A percentile compares a stretch with the other conserved stretches of the same genome.
Conservation (phyloP, 1,139 yeast species). For the Suhomyces panamericanus region DNA sequence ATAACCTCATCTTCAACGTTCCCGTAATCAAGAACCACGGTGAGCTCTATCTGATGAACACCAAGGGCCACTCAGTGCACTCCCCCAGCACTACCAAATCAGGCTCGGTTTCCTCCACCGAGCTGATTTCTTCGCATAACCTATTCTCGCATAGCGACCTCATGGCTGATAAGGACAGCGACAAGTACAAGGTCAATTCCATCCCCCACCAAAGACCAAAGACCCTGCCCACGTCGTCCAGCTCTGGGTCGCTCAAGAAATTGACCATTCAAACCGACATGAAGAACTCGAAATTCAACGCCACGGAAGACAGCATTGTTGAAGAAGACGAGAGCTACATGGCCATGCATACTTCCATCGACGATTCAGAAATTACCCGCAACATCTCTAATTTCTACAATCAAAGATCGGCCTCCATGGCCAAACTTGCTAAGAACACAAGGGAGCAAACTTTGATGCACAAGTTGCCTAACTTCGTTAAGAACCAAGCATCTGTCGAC, state of each 20-base stretch:
- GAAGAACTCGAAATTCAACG: constrained; percentile 9
- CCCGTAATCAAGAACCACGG: constrained; percentile 44
- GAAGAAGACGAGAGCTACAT: constrained; percentile 19
- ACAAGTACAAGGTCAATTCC: constrained; percentile 25
- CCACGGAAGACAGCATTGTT: constrained; percentile 21
- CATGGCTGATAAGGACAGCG: constrained; percentile 29
- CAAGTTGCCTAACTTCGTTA: constrained; percentile 42
- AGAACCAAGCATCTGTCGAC: constrained; percentile 44
- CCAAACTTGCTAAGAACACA: constrained; percentile 32
- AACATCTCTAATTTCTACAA: constrained; percentile 41
- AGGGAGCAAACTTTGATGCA: constrained; percentile 39
- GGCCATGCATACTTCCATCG: constrained; percentile 11
- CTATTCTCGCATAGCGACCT: constrained; percentile 28
- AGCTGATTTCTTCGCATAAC: not conserved
- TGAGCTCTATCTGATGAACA: constrained; percentile 29
- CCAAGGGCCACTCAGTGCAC: constrained; percentile 8
- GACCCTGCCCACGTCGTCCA: not conserved
- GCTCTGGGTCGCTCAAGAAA: not conserved
- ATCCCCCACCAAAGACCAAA: constrained; percentile 3
- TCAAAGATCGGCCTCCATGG: constrained; percentile 38
- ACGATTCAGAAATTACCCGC: constrained; percentile 37
- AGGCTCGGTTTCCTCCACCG: constrained; percentile 1
- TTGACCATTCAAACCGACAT: constrained; percentile 11
- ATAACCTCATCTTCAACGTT: constrained; percentile 43
- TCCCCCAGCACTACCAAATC: constrained; percentile 9